Base-by-base conservation (phyloP, 345 rosid genomes). In the Eucalyptus coolabah region DNA sequence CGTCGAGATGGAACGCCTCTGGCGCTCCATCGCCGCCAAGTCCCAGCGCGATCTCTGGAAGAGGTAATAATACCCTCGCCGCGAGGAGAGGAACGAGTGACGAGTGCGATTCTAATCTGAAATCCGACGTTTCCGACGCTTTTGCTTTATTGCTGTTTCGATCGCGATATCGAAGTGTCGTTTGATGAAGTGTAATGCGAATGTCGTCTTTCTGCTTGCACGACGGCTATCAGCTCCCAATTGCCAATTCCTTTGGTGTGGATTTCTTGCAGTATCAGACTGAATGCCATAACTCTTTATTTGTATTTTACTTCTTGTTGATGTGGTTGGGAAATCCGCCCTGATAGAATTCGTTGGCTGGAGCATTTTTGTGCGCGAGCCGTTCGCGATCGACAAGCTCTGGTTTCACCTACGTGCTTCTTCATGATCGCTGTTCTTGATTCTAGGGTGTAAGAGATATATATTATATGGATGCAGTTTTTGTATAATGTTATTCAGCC, bases 31-130 rank as follows among this genome's bases (percentile, higher is more conserved):
- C 54, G 90, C 95, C 88, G 92, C 95, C 87, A 95, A 95, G 90
- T 93, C 99, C 5, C 99, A 97, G 34, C 99, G 99, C 83, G 99
- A 98, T 95, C 99, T 98, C 91, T 98, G 99, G 99, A 95, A 94
- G 93, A 94, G 99, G 98, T 88, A 88, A 37, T 10, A 26, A 63
- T 28, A 40, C 16, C n/a, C 77, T 86, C 50, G 49, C 45, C 7
- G 47, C 83, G 47, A 77, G 47, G 47, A 40, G 28, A 37, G 47
- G 47, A 21, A 5, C 47, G 28, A 77, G 47, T 21, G 23, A 56
- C 30, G 28, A 77, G 47, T 21, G 83, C 9, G 47, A 37, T 77
- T 77, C 47, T 6, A 37, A 37, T 77, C 47, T 77, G 47, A 77
- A 77, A 21, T 77, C 42, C 83, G 16, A 77, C 83, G 47, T 40